Conservation (phyloP, 1,284 basidiomycete species). For the Paramarasmius palmivorus region DNA sequence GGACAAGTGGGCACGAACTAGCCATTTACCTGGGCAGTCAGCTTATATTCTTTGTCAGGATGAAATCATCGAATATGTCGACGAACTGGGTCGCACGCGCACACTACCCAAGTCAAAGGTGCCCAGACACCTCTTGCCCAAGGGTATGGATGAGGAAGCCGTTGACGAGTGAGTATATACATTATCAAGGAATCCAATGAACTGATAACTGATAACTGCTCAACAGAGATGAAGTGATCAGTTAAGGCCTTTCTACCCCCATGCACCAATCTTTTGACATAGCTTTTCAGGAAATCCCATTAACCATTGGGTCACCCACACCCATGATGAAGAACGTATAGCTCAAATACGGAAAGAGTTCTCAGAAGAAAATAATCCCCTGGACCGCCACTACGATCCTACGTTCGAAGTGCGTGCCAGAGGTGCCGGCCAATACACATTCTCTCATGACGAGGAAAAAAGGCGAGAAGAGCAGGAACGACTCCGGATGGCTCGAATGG, state of each 20-base stretch:
- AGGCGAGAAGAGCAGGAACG: constrained; percentile 80
- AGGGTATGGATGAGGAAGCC: constrained; percentile 37
- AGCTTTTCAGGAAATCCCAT: constrained; percentile 67
- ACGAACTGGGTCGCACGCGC: constrained; percentile 82
- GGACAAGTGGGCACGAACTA: too few species aligned
- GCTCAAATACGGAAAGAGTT: constrained; percentile 75
- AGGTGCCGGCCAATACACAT: constrained; percentile 89
- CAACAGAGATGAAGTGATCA: constrained; percentile 56
- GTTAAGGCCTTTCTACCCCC: constrained; percentile 38
- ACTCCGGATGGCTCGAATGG: constrained; percentile 61
- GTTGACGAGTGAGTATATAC: constrained; percentile 54
- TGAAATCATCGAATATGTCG: constrained; percentile 82
- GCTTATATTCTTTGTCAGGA: too few species aligned
- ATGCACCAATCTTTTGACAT: too few species aligned
- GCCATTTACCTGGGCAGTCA: too few species aligned
- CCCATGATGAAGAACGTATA: constrained; percentile 78
- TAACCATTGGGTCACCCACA: constrained; percentile 84
- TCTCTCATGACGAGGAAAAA: constrained; percentile 79
- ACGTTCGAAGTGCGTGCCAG: constrained; percentile 80
- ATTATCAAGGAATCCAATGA: constrained; percentile 2
- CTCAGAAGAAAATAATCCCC: constrained; percentile 73
- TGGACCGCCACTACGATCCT: constrained; percentile 82
- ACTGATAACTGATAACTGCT: constrained; percentile 9
- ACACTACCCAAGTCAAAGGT: constrained; percentile 74
- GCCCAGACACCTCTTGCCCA: constrained; percentile 60